Evolutionary conservation across 129 eudicot genomes (phyloP).

Genomic region (Flaveria trinervia): DNA sequence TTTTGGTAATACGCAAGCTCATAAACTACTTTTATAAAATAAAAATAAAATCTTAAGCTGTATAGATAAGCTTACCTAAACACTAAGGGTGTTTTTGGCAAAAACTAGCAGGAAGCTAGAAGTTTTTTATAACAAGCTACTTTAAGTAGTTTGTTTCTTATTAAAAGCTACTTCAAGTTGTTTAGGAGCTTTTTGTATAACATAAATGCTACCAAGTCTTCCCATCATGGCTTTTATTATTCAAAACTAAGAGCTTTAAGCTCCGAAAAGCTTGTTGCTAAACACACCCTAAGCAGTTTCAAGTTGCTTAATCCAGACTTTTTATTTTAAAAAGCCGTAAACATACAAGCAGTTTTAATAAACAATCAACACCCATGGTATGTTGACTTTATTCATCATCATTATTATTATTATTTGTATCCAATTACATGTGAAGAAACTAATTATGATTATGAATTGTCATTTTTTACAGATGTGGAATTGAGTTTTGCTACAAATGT

Average conservation of each 20-base stretch:
- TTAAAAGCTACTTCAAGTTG: background rate
- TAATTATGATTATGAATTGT: conserved; percentile 4
- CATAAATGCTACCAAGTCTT: conserved; percentile 8
- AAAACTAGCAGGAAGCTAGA: background rate
- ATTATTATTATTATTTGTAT: background rate
- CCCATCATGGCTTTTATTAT: background rate
- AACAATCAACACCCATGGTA: background rate
- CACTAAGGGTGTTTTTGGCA: background rate
- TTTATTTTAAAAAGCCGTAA: background rate
- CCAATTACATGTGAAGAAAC: background rate
- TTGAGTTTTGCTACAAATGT: conserved; percentile 56
- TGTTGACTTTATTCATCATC: background rate
- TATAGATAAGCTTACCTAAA: background rate
- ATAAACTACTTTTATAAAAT: background rate
- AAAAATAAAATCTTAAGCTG: background rate
- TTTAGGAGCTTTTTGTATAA: background rate
- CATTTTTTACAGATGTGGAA: conserved; percentile 54
- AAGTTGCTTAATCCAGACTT: background rate
- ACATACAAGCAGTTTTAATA: no score
- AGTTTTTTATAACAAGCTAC: conserved; percentile 2
- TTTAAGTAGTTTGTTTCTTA: background rate
- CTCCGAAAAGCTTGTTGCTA: background rate
- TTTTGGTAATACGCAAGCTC: conserved; percentile 2
- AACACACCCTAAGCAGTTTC: background rate
- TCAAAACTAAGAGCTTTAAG: background rate